phyloP scores from a whole-genome alignment of 2,329 filamentous ascomycete species.

The Mycocentrospora acerina region DNA sequence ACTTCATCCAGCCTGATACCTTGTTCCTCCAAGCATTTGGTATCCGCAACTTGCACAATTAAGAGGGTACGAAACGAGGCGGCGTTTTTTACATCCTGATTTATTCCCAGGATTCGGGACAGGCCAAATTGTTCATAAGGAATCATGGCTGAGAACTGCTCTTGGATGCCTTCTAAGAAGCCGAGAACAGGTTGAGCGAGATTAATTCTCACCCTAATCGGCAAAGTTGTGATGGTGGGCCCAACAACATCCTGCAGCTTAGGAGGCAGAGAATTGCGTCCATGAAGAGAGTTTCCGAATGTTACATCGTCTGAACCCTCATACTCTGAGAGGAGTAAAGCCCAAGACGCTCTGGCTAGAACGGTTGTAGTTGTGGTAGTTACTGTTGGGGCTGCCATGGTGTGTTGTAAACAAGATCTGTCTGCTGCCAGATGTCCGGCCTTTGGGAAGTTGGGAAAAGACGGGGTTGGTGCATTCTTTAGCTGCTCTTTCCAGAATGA shows the following conservation, averaged over 20 bases:
- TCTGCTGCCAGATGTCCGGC: conserved; percentile 1
- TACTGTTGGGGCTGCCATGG: background rate
- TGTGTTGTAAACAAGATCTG: background rate
- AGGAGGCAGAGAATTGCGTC: conserved; percentile 1
- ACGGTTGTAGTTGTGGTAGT: background rate
- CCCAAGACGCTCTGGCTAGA: conserved; percentile 1
- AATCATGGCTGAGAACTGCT: conserved; percentile 1
- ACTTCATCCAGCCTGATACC: conserved; percentile 1
- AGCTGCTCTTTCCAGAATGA: conserved; percentile 1
- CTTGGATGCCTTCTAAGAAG: background rate
- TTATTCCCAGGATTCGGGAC: background rate
- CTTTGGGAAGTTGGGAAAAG: conserved; percentile 1
- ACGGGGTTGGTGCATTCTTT: background rate
- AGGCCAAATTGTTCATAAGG: conserved; percentile 3
- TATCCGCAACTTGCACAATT: conserved; percentile 1
- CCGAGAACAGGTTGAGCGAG: background rate
- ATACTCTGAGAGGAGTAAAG: conserved; percentile 2
- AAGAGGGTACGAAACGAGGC: conserved; percentile 1
- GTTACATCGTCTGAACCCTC: conserved; percentile 1
- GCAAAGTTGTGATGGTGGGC: conserved; percentile 1
- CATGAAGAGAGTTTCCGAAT: conserved; percentile 2
- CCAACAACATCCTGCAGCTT: conserved; percentile 1
- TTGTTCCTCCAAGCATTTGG: background rate
- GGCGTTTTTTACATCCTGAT: background rate
- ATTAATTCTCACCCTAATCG: background rate